Evolutionary conservation across 352 stramenopile species (phyloP).

Genomic region (Phytophthora kernoviae): DNA sequence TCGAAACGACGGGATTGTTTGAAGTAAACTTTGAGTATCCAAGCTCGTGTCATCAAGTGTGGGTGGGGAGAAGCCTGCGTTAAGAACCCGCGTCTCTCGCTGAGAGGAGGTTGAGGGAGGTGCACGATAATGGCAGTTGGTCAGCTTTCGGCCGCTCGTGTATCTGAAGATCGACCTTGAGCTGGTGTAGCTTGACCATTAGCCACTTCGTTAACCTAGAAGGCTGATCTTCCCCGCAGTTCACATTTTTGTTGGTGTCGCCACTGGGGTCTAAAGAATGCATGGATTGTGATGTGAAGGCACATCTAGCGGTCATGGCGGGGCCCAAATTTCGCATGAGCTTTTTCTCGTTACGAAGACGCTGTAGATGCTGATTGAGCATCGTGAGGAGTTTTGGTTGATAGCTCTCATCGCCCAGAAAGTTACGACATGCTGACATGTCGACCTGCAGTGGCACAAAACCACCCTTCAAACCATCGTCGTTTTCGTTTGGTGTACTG

Average conservation of each 20-base stretch:
- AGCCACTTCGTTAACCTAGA: conserved; percentile 40
- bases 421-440: conserved; percentile 10
- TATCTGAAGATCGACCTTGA: conserved; percentile 42
- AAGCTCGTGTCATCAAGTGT: conserved; percentile 1
- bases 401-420: conserved; percentile 12
- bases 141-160: conserved; percentile 33
- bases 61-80: neutral
- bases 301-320: conserved; percentile 15
- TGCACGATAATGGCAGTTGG: conserved; percentile 11
- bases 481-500: conserved; percentile 4
- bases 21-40: conserved; percentile 26
- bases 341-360: conserved; percentile 42
- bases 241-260: neutral
- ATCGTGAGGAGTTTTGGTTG: conserved; percentile 12
- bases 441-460: conserved; percentile 14
- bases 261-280: neutral
- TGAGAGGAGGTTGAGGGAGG: conserved; percentile 14
- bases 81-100: conserved; percentile 1
- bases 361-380: conserved; percentile 26
- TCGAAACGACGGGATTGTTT: conserved; percentile 38
- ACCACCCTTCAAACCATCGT: conserved; percentile 5
- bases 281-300: conserved; percentile 22
- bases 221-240: conserved; percentile 16
- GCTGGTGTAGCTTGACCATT: conserved; percentile 39
- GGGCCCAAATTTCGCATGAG: conserved; percentile 32